phyloP scores from a whole-genome alignment of 306 rosid species.

The Lathyrus oleraceus region DNA sequence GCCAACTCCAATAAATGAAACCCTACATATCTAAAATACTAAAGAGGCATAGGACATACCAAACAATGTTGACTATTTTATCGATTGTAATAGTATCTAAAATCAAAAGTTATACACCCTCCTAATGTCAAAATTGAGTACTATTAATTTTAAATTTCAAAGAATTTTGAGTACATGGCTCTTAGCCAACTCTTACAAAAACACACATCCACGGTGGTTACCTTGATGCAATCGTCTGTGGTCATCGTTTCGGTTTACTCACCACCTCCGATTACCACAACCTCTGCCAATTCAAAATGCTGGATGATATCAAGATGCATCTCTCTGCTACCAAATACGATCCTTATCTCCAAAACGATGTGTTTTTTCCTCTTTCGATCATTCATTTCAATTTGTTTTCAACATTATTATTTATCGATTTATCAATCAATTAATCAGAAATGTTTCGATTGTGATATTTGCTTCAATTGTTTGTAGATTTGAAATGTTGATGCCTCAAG shows the following conservation, averaged over 20 bases:
- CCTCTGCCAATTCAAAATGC: conserved; percentile 93
- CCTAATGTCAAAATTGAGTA: too few species aligned
- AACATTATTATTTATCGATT: background rate
- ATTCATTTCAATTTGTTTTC: background rate
- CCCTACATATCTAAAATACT: too few species aligned
- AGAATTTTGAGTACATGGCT: too few species aligned
- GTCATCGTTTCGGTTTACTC: conserved; percentile 86
- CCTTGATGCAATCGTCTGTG: conserved; percentile 94
- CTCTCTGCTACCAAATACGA: conserved; percentile 98
- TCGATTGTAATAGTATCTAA: too few species aligned
- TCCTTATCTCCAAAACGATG: conserved; percentile 95
- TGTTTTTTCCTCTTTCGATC: conserved; percentile 26
- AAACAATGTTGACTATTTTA: too few species aligned
- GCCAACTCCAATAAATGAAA: too few species aligned
- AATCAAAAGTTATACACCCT: too few species aligned
- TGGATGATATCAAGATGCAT: conserved; percentile 98
- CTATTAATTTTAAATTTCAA: too few species aligned
- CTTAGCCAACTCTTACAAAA: too few species aligned
- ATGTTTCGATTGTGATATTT: background rate
- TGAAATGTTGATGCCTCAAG: conserved; percentile 5
- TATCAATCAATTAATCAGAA: background rate
- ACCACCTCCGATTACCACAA: conserved; percentile 92
- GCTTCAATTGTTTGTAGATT: background rate
- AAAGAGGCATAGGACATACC: too few species aligned
- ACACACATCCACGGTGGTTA: conserved; percentile 94